Percentiles rank a stretch among this genome's conserved stretches.
Conservation (phyloP, 306 rosid genomes). For the Dryas alaskensis region DNA sequence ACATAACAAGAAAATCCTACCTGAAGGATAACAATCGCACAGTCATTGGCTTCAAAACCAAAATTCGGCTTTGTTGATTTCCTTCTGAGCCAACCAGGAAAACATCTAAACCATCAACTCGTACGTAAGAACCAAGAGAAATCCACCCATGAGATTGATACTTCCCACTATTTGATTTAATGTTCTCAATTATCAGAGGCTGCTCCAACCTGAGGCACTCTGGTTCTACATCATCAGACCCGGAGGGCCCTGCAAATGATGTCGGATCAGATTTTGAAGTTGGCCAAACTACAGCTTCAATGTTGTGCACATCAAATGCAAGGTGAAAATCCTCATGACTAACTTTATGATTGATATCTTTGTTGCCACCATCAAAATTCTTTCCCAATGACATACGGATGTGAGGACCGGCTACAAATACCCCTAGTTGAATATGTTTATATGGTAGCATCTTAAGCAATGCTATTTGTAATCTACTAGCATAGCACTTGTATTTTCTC, state of each 20-base stretch:
- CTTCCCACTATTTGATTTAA: constrained; percentile 46
- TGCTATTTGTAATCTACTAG: constrained; percentile 42
- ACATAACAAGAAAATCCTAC: constrained; percentile 39
- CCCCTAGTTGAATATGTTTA: constrained; percentile 63
- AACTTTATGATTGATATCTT: constrained; percentile 27
- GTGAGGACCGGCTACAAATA: constrained; percentile 62
- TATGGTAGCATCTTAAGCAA: constrained; percentile 65
- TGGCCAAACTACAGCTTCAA: constrained; percentile 67
- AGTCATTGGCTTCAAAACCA: constrained; percentile 53
- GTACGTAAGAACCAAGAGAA: constrained; percentile 53
- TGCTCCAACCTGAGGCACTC: constrained; percentile 49
- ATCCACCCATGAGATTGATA: constrained; percentile 51
- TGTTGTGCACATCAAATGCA: constrained; percentile 49
- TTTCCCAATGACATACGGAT: constrained; percentile 49
- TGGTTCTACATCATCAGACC: constrained; percentile 39
- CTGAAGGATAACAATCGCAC: constrained; percentile 55
- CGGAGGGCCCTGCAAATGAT: constrained; percentile 34
- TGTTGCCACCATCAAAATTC: constrained; percentile 35
- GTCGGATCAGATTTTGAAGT: constrained; percentile 43
- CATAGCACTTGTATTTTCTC: constrained; percentile 36
- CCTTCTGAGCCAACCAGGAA: constrained; percentile 46
- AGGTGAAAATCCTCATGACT: constrained; percentile 44
- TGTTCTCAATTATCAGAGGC: constrained; percentile 47
- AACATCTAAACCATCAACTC: constrained; percentile 56
- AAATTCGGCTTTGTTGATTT: constrained; percentile 49